phyloP scores from a whole-genome alignment of 1,139 yeast genomes.

The Candida sp. region DNA sequence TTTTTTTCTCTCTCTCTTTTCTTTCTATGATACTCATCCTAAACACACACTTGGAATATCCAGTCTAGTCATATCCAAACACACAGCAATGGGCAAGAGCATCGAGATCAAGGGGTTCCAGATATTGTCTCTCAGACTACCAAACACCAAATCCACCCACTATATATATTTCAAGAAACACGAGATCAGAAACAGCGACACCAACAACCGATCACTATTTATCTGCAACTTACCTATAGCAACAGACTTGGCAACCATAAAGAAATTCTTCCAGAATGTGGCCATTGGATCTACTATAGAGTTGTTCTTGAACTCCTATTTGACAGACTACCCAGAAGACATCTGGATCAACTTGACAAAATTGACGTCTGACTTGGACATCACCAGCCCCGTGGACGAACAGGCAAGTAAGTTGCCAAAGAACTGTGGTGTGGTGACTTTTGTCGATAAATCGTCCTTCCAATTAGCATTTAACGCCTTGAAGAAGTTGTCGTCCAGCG shows the following conservation, averaged over 20 bases:
- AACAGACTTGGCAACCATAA: constrained; percentile 55
- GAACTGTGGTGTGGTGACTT: constrained; percentile 73
- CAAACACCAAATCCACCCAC: constrained; percentile 37
- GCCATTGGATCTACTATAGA: constrained; percentile 69
- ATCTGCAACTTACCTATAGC: constrained; percentile 77
- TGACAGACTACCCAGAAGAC: constrained; percentile 50
- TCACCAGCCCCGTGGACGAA: constrained; percentile 21
- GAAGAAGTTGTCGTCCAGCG: constrained; percentile 44
- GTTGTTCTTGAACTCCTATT: constrained; percentile 38
- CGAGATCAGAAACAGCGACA: constrained; percentile 42
- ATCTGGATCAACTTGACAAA: constrained; percentile 61
- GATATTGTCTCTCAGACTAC: constrained; percentile 51
- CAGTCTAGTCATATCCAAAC: neutral
- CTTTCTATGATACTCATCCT: neutral
- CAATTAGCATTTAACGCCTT: constrained; percentile 68
- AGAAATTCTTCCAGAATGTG: constrained; percentile 59
- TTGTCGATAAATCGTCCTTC: constrained; percentile 77
- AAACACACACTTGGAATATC: neutral
- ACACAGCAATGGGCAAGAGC: constrained; percentile 13
- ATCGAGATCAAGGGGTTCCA: constrained; percentile 59
- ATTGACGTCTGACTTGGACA: constrained; percentile 63
- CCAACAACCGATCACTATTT: constrained; percentile 57
- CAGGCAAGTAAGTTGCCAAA: constrained; percentile 59
- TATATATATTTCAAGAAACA: constrained; percentile 71
- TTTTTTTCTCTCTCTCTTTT: neutral